Percentiles rank a stretch among this genome's conserved stretches.
These are phyloP conservation scores for Blastobotrys ciferrii DNA, from an alignment of 1,139 yeast species.

Conservation along the genomic window DNA sequence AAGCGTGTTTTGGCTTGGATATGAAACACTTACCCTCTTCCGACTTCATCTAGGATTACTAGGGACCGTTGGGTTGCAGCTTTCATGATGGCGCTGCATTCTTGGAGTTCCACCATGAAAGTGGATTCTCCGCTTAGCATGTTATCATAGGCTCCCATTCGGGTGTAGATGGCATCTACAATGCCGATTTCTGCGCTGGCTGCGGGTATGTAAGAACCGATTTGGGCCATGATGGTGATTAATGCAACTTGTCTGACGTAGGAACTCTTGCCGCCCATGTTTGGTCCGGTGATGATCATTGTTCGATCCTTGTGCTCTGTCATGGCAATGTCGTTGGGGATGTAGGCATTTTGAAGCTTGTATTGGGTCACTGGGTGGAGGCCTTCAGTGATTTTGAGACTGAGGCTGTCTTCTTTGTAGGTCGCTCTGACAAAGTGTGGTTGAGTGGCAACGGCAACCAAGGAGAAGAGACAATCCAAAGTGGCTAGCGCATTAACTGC, in stretches of 20 bases:
- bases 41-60: slow-evolving; percentile 62
- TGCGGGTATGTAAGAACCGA: slow-evolving; percentile 82
- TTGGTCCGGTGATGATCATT: slow-evolving; percentile 80
- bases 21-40: slow-evolving; percentile 45
- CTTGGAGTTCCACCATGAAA: slow-evolving; percentile 71
- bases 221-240: slow-evolving; percentile 83
- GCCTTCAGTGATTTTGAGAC: slow-evolving; percentile 55
- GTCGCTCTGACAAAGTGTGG: slow-evolving; percentile 56
- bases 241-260: slow-evolving; percentile 85
- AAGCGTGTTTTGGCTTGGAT: background rate
- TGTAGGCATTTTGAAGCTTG: slow-evolving; percentile 45
- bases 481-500: slow-evolving; percentile 54
- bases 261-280: slow-evolving; percentile 97
- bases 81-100: slow-evolving; percentile 56
- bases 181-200: slow-evolving; percentile 53
- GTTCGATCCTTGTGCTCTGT: slow-evolving; percentile 43
- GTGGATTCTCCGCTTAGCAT: slow-evolving; percentile 68
- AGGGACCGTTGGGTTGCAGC: slow-evolving; percentile 52
- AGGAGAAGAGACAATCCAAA: slow-evolving; percentile 73
- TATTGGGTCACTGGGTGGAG: slow-evolving; percentile 81
- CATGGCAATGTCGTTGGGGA: slow-evolving; percentile 67
- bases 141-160: slow-evolving; percentile 76
- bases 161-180: slow-evolving; percentile 50
- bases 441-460: slow-evolving; percentile 59
- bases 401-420: slow-evolving; percentile 48